Conservation (phyloP, 2,329 filamentous ascomycete species). For the Talaromyces sp. region DNA sequence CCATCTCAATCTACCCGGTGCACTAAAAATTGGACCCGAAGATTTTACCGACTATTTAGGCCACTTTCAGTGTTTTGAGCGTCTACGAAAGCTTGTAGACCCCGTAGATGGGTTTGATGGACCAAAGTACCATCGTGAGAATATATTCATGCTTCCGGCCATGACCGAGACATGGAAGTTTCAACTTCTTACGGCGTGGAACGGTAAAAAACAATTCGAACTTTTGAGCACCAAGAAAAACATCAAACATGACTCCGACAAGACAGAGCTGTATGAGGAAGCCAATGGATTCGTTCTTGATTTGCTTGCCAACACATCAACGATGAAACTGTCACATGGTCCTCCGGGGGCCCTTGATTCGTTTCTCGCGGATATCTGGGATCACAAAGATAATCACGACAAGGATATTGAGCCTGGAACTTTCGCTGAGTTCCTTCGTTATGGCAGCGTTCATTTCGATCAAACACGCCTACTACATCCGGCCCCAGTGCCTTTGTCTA, state of each 20-base stretch:
- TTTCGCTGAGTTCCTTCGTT: conserved; percentile 9
- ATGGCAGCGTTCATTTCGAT: conserved; percentile 11
- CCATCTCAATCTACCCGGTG: conserved; percentile 7
- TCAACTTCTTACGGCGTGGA: conserved; percentile 26
- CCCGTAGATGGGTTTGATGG: conserved; percentile 13
- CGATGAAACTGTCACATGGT: conserved; percentile 36
- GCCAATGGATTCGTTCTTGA: conserved; percentile 22
- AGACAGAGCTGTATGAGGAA: conserved; percentile 14
- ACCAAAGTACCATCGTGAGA: conserved; percentile 1
- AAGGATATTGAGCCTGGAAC: conserved; percentile 24
- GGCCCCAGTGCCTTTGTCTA: background rate
- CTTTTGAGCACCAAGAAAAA: conserved; percentile 27
- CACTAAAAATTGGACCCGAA: conserved; percentile 6
- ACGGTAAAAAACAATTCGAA: conserved; percentile 32
- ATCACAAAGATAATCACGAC: conserved; percentile 28
- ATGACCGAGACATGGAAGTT: conserved; percentile 11
- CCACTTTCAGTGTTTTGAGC: conserved; percentile 10
- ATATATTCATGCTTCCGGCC: conserved; percentile 6
- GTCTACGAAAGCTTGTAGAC: conserved; percentile 4
- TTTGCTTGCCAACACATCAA: conserved; percentile 31
- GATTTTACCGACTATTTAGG: conserved; percentile 11
- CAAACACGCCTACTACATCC: conserved; percentile 6
- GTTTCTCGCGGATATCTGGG: conserved; percentile 34
- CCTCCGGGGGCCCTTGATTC: conserved; percentile 26
- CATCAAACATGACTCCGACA: conserved; percentile 28